These are phyloP conservation scores for Colletotrichum tanaceti DNA, from an alignment of 2,329 filamentous ascomycete genomes.

Conservation along the genomic window DNA sequence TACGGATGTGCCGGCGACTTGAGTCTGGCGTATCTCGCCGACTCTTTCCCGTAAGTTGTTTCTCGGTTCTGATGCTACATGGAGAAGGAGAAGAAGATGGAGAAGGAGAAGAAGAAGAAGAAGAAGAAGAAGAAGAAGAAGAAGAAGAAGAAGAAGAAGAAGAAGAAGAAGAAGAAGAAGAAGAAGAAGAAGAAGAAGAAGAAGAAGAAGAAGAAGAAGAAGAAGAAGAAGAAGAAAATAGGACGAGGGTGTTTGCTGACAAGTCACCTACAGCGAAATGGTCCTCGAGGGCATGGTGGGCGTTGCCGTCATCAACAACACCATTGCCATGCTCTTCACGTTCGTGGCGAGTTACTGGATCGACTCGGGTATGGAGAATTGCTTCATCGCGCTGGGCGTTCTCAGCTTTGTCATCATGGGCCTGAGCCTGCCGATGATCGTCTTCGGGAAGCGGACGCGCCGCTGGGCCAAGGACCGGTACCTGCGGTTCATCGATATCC, in stretches of 20 bases:
- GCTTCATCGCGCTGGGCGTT: conserved; percentile 64
- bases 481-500: conserved; percentile 58
- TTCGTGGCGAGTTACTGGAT: conserved; percentile 64
- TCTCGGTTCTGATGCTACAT: not conserved
- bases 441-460: conserved; percentile 62
- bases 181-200: not conserved
- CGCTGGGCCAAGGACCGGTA: conserved; percentile 61
- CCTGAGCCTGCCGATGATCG: conserved; percentile 64
- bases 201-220: too few species aligned
- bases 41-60: conserved; percentile 58
- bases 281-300: conserved; percentile 69
- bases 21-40: conserved; percentile 65
- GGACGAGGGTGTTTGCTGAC: conserved; percentile 13
- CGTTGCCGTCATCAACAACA: conserved; percentile 68
- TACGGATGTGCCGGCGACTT: conserved; percentile 69
- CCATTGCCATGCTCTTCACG: conserved; percentile 64
- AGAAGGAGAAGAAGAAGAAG: too few species aligned
- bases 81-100: not conserved
- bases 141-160: not conserved
- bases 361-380: conserved; percentile 57
- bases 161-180: not conserved
- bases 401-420: conserved; percentile 63
- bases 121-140: not conserved
- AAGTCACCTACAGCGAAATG: conserved; percentile 53
- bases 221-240: not conserved